These are phyloP conservation scores for Botryosphaeria dothidea DNA, from an alignment of 2,329 filamentous ascomycete species.

Conservation along the genomic window DNA sequence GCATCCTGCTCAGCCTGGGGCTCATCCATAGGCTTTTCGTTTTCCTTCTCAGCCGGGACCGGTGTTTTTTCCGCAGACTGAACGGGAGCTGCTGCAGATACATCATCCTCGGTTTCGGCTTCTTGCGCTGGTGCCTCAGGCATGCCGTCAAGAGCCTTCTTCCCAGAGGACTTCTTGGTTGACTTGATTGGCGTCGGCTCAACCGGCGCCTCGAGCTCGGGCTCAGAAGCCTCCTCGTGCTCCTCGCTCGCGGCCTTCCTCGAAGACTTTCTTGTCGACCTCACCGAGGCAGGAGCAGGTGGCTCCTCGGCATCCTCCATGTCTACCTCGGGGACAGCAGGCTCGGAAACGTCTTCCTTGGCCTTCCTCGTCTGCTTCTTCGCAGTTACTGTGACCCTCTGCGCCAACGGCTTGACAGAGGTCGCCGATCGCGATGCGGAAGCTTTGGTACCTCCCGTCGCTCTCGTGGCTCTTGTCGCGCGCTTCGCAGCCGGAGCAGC, in stretches of 20 bases:
- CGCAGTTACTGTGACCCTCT: slow-evolving; percentile 9
- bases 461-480: slow-evolving; percentile 18
- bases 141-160: not conserved
- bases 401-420: slow-evolving; percentile 17
- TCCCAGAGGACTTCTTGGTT: not conserved
- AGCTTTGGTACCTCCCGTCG: slow-evolving; percentile 8
- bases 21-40: not conserved
- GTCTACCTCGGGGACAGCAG: not conserved
- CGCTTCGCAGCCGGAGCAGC: not conserved
- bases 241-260: slow-evolving; percentile 9
- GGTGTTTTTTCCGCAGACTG: not conserved
- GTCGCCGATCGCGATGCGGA: not conserved
- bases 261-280: not conserved
- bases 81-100: not conserved
- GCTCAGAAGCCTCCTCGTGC: not conserved
- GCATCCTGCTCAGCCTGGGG: not conserved
- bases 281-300: not conserved
- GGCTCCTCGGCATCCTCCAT: slow-evolving; percentile 3
- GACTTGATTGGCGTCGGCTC: slow-evolving; percentile 6
- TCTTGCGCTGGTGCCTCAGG: not conserved
- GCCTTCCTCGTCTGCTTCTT: slow-evolving; percentile 1
- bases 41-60: not conserved
- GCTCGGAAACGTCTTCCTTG: not conserved
- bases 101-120: not conserved
- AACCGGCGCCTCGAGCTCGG: not conserved